phyloP scores from a whole-genome alignment of 73 alveolate genomes.

The Tetrahymena elliotti region DNA sequence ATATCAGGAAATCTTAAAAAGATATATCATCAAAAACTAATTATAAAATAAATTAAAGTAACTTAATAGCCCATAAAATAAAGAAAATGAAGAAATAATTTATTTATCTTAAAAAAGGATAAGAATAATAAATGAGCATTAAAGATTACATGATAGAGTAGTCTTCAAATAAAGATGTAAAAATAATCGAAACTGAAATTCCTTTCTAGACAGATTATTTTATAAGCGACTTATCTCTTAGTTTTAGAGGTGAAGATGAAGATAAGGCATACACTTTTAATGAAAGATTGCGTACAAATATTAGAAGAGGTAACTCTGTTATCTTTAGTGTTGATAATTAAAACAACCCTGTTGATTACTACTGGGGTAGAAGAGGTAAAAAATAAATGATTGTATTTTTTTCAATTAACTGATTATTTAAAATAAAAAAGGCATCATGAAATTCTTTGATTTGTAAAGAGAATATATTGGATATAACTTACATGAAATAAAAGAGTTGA shows the following conservation, averaged over 20 bases:
- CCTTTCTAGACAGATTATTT: not conserved
- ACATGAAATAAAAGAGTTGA: not conserved
- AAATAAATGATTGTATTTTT: not conserved
- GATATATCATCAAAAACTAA: not conserved
- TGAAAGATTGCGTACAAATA: not conserved
- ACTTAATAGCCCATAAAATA: not conserved
- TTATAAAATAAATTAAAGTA: not conserved
- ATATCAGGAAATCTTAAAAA: not conserved
- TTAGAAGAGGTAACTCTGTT: slow-evolving; percentile 43
- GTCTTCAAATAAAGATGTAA: not conserved
- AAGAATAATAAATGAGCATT: not conserved
- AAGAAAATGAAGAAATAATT: not conserved
- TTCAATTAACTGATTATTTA: not conserved
- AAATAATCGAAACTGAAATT: not conserved
- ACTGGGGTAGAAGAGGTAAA: not conserved
- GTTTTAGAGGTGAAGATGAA: not conserved
- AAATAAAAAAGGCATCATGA: slow-evolving; percentile 58
- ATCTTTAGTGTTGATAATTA: not conserved
- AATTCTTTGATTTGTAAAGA: slow-evolving; percentile 58
- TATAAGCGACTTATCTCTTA: not conserved
- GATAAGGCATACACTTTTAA: not conserved
- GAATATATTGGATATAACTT: slow-evolving; percentile 33
- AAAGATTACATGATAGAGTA: not conserved
- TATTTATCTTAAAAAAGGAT: not conserved
- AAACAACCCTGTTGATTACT: not conserved